Base-by-base conservation (phyloP, 1,139 yeast genomes). In the Blastobotrys raffinosifermentans region DNA sequence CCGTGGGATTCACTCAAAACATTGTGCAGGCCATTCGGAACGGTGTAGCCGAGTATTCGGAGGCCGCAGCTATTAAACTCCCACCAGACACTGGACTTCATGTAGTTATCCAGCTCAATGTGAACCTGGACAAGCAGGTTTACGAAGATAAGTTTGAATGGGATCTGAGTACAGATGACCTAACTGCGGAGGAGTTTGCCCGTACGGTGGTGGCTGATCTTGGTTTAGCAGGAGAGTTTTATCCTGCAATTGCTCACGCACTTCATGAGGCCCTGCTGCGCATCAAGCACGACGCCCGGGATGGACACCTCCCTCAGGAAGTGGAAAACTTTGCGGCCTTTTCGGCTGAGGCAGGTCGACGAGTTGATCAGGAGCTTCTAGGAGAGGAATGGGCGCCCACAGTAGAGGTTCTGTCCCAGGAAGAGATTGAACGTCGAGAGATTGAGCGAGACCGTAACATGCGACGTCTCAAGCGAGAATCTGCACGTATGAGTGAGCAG, bases 71-170 rank as follows among this genome's bases (percentile, higher is more conserved):
- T 29, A 70, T 82, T 18, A 77, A 80, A 18, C 63, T 78, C 4
- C 82, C 84, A 8, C 61, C 57, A n/a, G 81, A 77, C 25, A 75
- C 75, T 45, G 81, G 75, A 37, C 61, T 78, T 23, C 93, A 83
- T 50, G 94, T 85, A 4, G 72, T 91, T 4, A 73, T 91, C 29
- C 85, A 86, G 47, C 63, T 91, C 36, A 80, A 93, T 10, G 87
- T 93, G 29, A 86, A 82, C 56, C 67, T 91, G 45, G 87, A 87
- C 50, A 84, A 84, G 54, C 80, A 80, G 51, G 70, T 89, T 34
- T 86, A 81, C 53, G 95, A 89, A 52, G 99, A 91, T 62, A 82
- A 84, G 55, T 81, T 91, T 49, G 98, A 91, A 60, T 91, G 98
- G 97, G 94, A 91, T 55, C 66, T 91, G 43, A 69, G 58, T 14